Conservation (phyloP, 257 asterid genomes). For the Solanum chiquidenum region DNA sequence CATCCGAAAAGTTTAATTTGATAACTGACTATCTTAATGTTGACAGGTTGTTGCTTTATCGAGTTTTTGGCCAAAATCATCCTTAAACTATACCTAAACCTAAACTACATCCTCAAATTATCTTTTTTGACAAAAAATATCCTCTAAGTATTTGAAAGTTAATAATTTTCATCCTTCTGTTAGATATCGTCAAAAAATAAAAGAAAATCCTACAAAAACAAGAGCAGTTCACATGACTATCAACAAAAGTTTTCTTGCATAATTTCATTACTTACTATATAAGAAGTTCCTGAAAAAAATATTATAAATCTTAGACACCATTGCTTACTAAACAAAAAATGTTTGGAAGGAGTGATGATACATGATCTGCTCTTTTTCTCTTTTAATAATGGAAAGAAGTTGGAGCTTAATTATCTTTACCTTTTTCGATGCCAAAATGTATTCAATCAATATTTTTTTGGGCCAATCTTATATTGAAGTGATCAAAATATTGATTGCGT, state of each 20-base stretch:
- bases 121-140: too few relatives aligned
- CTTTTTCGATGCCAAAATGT: background rate
- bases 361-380: background rate
- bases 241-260: background rate
- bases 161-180: background rate
- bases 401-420: background rate
- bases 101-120: background rate
- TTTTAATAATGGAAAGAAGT: too few relatives aligned
- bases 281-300: background rate
- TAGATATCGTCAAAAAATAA: too few relatives aligned
- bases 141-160: background rate
- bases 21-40: too few relatives aligned
- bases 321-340: background rate
- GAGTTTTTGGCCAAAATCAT: too few relatives aligned
- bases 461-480: background rate
- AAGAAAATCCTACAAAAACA: background rate
- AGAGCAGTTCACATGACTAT: background rate
- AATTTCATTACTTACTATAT: too few relatives aligned
- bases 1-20: too few relatives aligned
- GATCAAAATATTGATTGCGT: background rate
- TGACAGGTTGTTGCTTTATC: background rate
- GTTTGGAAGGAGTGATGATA: background rate
- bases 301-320: background rate
- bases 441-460: background rate
- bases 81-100: too few relatives aligned